phyloP scores from a whole-genome alignment of 2,329 filamentous ascomycete genomes.

The Cytospora mali region DNA sequence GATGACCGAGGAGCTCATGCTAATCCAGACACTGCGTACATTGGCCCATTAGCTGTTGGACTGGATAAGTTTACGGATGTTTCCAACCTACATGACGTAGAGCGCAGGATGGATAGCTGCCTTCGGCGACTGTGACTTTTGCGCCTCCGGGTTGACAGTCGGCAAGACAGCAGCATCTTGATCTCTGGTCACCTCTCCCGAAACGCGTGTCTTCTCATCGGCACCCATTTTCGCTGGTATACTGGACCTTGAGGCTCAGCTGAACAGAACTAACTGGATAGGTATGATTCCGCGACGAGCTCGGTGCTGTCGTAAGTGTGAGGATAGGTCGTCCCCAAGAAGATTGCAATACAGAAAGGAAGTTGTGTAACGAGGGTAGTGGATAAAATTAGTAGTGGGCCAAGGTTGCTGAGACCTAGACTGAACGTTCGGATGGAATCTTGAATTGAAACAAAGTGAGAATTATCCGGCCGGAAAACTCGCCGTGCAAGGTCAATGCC shows the following conservation, averaged over 20 bases:
- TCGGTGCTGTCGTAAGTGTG: constrained; percentile 1
- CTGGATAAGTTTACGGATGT: background rate
- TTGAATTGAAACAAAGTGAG: constrained; percentile 12
- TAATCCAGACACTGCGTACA: constrained; percentile 79
- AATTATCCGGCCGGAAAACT: constrained; percentile 4
- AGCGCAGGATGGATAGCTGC: constrained; percentile 74
- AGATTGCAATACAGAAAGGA: constrained; percentile 7
- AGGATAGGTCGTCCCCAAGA: constrained; percentile 1
- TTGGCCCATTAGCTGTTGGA: background rate
- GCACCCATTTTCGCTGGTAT: constrained; percentile 54
- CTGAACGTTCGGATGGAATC: background rate
- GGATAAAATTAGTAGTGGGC: background rate
- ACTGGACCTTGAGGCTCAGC: background rate
- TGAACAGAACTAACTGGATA: background rate
- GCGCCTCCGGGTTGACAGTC: constrained; percentile 73
- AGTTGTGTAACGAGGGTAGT: constrained; percentile 27
- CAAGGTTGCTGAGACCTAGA: constrained; percentile 10
- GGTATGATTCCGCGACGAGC: constrained; percentile 9
- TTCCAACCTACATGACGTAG: constrained; percentile 69
- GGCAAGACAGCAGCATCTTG: constrained; percentile 68
- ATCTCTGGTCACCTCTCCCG: constrained; percentile 72
- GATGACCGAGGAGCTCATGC: constrained; percentile 90
- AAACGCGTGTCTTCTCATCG: constrained; percentile 83
- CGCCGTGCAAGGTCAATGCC: constrained; percentile 18
- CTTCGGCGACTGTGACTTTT: constrained; percentile 70